These are phyloP conservation scores for Amanita brunnescens DNA, from an alignment of 768 basidiomycete genomes.

Conservation along the genomic window DNA sequence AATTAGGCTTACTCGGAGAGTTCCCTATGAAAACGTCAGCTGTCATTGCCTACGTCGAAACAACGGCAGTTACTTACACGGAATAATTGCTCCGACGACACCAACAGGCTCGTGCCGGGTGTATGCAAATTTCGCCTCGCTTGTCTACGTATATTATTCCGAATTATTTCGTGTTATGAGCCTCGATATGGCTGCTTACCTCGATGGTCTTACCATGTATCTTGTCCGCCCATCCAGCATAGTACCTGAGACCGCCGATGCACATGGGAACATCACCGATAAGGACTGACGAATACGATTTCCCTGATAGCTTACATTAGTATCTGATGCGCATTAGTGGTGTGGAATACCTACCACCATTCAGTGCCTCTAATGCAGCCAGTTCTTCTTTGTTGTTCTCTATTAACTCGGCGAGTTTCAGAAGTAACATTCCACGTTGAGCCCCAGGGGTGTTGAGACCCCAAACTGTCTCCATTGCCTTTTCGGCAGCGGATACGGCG, in stretches of 20 bases:
- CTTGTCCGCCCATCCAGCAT: constrained; percentile 86
- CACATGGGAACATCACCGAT: neutral
- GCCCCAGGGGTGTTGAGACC: constrained; percentile 28
- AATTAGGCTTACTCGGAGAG: no score
- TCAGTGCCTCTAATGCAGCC: constrained; percentile 58
- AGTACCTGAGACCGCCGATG: constrained; percentile 45
- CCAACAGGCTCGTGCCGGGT: constrained; percentile 20
- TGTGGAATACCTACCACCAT: constrained; percentile 36
- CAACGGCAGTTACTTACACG: no score
- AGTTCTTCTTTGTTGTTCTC: constrained; percentile 48
- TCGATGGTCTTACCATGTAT: constrained; percentile 64
- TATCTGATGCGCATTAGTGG: constrained; percentile 9
- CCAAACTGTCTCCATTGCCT: constrained; percentile 34
- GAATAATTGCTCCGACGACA: constrained; percentile 11
- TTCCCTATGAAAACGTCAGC: no score
- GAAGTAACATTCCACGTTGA: constrained; percentile 26
- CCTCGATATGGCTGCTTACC: constrained; percentile 7
- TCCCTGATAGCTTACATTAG: neutral
- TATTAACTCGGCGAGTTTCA: constrained; percentile 50
- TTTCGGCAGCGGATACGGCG: constrained; percentile 59
- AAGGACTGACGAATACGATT: neutral
- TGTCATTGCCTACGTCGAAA: no score
- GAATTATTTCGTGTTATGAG: neutral
- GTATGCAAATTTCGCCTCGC: constrained; percentile 20
- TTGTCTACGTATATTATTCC: constrained; percentile 13